Evolutionary conservation across 176 grass and related monocot species (phyloP), one percentile per base, ranked within the genome.

Genomic region (Poa annua): DNA sequence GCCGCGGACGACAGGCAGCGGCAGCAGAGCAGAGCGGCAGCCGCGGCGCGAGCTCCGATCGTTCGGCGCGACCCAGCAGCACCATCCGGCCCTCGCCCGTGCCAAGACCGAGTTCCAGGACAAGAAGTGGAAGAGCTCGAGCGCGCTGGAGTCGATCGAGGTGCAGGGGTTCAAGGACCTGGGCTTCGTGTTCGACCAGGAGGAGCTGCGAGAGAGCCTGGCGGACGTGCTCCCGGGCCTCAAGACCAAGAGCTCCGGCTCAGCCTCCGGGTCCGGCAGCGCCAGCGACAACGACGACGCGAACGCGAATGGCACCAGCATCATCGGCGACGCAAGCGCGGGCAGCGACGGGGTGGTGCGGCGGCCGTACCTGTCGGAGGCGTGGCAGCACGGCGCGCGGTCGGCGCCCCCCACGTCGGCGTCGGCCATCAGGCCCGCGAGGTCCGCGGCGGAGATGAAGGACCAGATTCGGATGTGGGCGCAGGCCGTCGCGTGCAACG

Each of bases 81-180:
- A 73, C 7, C 69, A 41, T 2, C 6, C n/a, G 7, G 14, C n/a
- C 5, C 42, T 81, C 17, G 66, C 45, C 34, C 66, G 66, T 50
- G 17, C 66, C 35, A 75, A 74, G 80, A 88, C 26, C 52, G 5
- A 56, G 14, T 60, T 91, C 6, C 75, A 86, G 35, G 90, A 88
- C 51, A 95, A 83, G 84, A 98, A 75, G 11, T 93, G 92, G 90
- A 84, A 78, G 67, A 93, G 87, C 76, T 85, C 83, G 20, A 93
- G 87, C 48, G 87, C 91, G 22, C 87, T 98, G 1, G 96, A 98
- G 69, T 93, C 87, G 34, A 90, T 95, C 49, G 92, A 98, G 87
- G 87, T 98, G 63, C 92, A 98, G 82, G 96, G 96, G 6, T 91
- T 98, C 87, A 93, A 89, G 86, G 95, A 95, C 79, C 79, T 95